Percentiles rank a stretch among this genome's conserved stretches.
phyloP scores from a whole-genome alignment of 2,329 filamentous ascomycete genomes.

The Fusarium devonianum region DNA sequence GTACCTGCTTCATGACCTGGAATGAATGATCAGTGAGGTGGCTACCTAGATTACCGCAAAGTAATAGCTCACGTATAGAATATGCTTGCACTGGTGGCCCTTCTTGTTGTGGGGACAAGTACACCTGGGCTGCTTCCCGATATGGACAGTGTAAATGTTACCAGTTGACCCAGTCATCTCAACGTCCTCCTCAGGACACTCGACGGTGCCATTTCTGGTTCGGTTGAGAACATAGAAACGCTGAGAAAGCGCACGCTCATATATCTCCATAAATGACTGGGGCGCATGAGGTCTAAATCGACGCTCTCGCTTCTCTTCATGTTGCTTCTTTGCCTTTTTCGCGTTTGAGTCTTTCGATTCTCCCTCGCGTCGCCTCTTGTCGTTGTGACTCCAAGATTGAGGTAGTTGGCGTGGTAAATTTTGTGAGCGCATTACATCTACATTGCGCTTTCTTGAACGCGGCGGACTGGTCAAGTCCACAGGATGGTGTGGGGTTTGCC shows the following conservation, averaged over 20 bases:
- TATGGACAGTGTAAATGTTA: slow-evolving; percentile 67
- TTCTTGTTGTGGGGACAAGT: slow-evolving; percentile 61
- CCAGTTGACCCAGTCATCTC: slow-evolving; percentile 70
- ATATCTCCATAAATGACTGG: slow-evolving; percentile 47
- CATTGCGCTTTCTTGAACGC: slow-evolving; percentile 32
- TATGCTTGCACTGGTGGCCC: slow-evolving; percentile 70
- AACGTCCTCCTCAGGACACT: slow-evolving; percentile 59
- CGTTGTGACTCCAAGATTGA: not conserved
- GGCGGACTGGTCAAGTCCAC: slow-evolving; percentile 8
- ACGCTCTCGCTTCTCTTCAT: slow-evolving; percentile 48
- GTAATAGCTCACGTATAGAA: slow-evolving; percentile 58
- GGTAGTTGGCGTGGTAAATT: not conserved
- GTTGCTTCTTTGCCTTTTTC: slow-evolving; percentile 24
- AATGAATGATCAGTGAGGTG: not conserved
- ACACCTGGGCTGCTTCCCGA: slow-evolving; percentile 61
- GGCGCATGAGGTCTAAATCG: slow-evolving; percentile 47
- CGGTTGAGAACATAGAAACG: slow-evolving; percentile 57
- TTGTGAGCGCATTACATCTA: not conserved
- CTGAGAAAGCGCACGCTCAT: slow-evolving; percentile 51
- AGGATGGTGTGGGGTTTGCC: slow-evolving; percentile 8
- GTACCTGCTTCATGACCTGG: slow-evolving; percentile 64
- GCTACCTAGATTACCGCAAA: rapidly evolving
- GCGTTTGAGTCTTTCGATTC: not conserved
- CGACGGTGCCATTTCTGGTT: slow-evolving; percentile 43
- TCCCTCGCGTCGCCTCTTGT: not conserved